A percentile compares a stretch with the other conserved stretches of the same genome.
Evolutionary conservation across 176 grass and related monocot species (phyloP).

Genomic region (Microstegium vimineum): DNA sequence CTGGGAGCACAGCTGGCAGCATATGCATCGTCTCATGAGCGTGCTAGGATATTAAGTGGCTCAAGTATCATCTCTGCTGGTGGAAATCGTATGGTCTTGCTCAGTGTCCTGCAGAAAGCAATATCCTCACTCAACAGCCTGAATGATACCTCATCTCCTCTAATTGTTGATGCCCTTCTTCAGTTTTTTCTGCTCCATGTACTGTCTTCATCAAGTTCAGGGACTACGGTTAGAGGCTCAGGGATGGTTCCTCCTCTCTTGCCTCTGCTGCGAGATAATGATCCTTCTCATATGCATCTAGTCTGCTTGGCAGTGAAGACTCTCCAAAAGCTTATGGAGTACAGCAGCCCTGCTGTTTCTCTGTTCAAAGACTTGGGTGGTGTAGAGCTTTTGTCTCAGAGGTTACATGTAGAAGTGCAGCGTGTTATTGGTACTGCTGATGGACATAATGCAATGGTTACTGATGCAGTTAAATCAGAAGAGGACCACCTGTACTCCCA

Average conservation of each 20-base stretch:
- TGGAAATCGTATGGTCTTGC: constrained; percentile 92
- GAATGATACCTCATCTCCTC: constrained; percentile 76
- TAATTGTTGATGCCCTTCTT: constrained; percentile 95
- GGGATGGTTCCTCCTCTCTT: constrained; percentile 86
- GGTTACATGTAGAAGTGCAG: constrained; percentile 83
- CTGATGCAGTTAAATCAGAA: constrained; percentile 65
- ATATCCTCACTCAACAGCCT: constrained; percentile 77
- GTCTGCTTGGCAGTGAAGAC: constrained; percentile 90
- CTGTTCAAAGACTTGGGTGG: constrained; percentile 97
- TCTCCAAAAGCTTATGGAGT: constrained; percentile 96
- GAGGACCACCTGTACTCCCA: constrained; percentile 79
- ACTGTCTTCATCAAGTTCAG: constrained; percentile 91
- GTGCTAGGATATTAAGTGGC: constrained; percentile 83
- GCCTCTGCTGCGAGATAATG: constrained; percentile 85
- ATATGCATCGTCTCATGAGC: constrained; percentile 96
- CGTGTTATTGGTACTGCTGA: constrained; percentile 68
- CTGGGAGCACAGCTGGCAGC: constrained; percentile 90
- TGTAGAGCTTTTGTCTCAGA: constrained; percentile 75
- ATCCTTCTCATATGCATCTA: constrained; percentile 78
- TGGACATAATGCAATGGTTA: constrained; percentile 45
- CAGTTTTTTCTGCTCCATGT: constrained; percentile 99
- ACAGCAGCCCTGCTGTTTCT: constrained; percentile 87
- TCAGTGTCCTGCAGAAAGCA: constrained; percentile 91
- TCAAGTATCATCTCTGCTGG: constrained; percentile 86
- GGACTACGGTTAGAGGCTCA: constrained; percentile 79